Conservation (phyloP, 495 filamentous ascomycete genomes). For the Xylaria flabelliformis region DNA sequence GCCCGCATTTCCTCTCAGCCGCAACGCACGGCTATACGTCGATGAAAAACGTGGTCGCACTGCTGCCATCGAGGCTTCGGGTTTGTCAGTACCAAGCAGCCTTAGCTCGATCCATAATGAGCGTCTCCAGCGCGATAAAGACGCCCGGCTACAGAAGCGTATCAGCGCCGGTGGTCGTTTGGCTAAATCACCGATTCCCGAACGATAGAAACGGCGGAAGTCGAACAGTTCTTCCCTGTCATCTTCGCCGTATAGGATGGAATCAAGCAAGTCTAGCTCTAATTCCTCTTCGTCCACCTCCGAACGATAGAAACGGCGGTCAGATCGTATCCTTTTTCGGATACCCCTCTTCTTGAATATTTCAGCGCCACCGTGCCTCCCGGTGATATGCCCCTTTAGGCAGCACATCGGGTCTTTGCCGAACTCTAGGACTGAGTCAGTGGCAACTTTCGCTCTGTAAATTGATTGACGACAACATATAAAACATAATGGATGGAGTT, state of each 20-base stretch:
- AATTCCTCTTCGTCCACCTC: conserved; percentile 42
- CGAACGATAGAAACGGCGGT: conserved; percentile 46
- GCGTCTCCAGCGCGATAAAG: conserved; percentile 56
- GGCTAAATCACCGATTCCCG: conserved; percentile 63
- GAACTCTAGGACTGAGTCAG: conserved; percentile 33
- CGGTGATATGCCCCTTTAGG: conserved; percentile 34
- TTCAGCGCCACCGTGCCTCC: conserved; percentile 35
- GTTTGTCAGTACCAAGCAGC: conserved; percentile 32
- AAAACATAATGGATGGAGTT: conserved; percentile 9
- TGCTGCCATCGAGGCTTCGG: conserved; percentile 48
- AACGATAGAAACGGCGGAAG: conserved; percentile 55
- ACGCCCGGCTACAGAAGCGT: conserved; percentile 65
- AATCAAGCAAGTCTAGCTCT: conserved; percentile 34
- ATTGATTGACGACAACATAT: conserved; percentile 28
- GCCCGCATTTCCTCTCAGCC: conserved; percentile 77
- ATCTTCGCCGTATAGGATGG: conserved; percentile 34
- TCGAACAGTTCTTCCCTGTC: conserved; percentile 36
- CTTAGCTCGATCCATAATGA: conserved; percentile 41
- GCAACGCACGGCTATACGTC: conserved; percentile 79
- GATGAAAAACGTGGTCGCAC: conserved; percentile 74
- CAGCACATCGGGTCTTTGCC: conserved; percentile 28
- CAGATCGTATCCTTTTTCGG: conserved; percentile 43
- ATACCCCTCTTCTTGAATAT: conserved; percentile 42
- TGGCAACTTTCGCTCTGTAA: conserved; percentile 33
- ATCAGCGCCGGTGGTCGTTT: conserved; percentile 66